Evolutionary conservation across 2,329 filamentous ascomycete genomes (phyloP), one percentile per base, ranked within the genome.

Genomic region (Pezicula radicicola): DNA sequence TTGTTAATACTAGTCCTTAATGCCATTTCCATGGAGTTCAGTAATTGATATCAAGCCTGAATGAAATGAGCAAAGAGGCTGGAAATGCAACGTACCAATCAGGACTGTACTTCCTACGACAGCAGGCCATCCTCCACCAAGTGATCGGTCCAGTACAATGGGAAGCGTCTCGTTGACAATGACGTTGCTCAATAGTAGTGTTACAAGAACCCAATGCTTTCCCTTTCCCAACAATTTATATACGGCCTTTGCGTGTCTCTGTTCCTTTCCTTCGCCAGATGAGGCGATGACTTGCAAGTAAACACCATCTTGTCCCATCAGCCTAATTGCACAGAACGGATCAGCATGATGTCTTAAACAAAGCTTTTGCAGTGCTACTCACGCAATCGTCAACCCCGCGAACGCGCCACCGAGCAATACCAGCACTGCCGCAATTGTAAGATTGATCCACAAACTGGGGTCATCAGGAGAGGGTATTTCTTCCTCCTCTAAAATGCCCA

Each of bases 151-250:
- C 48, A 99, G 81, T 10, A 99, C 90, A 56, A 99, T 96, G 27
- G 94, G 94, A 13, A 97, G 77, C 2, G 93, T 95, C 73, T 97
- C 94, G 70, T 99, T 97, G 59, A 95, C 96, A 63, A 99, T 95
- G 66, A 99, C 94, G 69, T 99, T 99, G 69, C 91, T 91, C 51
- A 99, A 77, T 7, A 99, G 80, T 25, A 99, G 75, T 3, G 94
- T 97, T 49, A 99, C 94, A 52, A 99, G 77, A 18, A 99, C 93
- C 94, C 94, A 99, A 71, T 99, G 94, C 70, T 99, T 99, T 63
- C 94, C 94, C 63, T 83, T 88, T 58, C 90, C 84, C 51, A 99
- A 74, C 27, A 99, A 76, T 41, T 84, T 79, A 61, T 94, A 79
- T 10, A 99, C 94, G 58, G 84, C 87, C 51, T 81, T 82, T 1